Evolutionary conservation across 2,329 filamentous ascomycete species (phyloP).

Genomic region (Phialophora tarda): DNA sequence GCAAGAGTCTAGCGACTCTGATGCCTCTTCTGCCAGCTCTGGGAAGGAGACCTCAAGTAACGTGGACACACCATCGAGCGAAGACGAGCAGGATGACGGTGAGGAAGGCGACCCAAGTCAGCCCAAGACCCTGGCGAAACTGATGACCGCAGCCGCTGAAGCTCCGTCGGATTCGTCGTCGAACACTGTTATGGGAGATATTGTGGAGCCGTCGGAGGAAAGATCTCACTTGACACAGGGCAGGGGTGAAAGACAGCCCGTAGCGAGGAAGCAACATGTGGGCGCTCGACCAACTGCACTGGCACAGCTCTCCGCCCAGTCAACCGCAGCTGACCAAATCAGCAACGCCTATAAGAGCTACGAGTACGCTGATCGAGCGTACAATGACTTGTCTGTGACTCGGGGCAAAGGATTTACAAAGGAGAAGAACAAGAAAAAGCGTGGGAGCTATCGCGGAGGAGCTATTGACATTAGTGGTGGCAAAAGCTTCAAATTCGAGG

Average conservation of each 20-base stretch:
- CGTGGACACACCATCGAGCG: conserved; percentile 4
- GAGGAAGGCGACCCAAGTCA: conserved; percentile 37
- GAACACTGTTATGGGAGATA: conserved; percentile 35
- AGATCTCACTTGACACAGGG: conserved; percentile 40
- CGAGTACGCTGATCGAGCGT: conserved; percentile 86
- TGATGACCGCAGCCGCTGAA: conserved; percentile 10
- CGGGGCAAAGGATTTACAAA: conserved; percentile 98
- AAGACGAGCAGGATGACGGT: conserved; percentile 39
- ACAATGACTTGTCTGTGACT: conserved; percentile 85
- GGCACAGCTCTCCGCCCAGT: conserved; percentile 72
- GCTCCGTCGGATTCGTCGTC: conserved; percentile 36
- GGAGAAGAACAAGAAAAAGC: conserved; percentile 99
- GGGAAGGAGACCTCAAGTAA: background rate
- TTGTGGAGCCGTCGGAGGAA: conserved; percentile 28
- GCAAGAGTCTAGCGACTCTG: conserved; percentile 35
- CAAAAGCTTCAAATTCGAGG: conserved; percentile 93
- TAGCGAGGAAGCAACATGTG: conserved; percentile 48
- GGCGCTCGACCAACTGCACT: conserved; percentile 72
- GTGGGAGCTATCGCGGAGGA: conserved; percentile 87
- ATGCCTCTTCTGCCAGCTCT: background rate
- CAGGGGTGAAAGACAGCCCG: conserved; percentile 14
- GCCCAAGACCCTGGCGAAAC: background rate
- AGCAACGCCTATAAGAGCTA: conserved; percentile 84
- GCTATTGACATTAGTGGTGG: conserved; percentile 80
- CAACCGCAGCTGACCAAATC: conserved; percentile 70